Evolutionary conservation across 805 yeast species (phyloP).

Genomic region (Ogataea salicorniae): DNA sequence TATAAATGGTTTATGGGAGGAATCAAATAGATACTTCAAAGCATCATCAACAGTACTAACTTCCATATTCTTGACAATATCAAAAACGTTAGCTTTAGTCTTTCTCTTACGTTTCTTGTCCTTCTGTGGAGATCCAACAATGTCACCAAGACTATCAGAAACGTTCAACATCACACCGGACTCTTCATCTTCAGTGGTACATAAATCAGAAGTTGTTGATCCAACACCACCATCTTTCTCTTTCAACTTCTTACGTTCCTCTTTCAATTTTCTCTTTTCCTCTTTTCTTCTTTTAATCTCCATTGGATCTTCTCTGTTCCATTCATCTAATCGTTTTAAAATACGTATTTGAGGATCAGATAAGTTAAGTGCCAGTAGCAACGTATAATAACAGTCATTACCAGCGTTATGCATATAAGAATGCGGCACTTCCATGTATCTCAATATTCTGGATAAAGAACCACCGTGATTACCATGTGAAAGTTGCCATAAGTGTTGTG

Average conservation of each 20-base stretch:
- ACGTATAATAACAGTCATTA: conserved; percentile 63
- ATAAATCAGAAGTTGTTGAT: background rate
- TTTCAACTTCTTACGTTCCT: background rate
- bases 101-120: background rate
- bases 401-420: conserved; percentile 65
- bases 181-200: background rate
- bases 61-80: conserved; percentile 3
- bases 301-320: conserved; percentile 3
- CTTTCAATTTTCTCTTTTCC: background rate
- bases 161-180: background rate
- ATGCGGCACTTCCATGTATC: conserved; percentile 48
- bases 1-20: conserved; percentile 3
- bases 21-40: conserved; percentile 2
- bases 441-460: conserved; percentile 41
- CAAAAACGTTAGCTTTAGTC: conserved; percentile 1
- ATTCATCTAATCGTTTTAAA: conserved; percentile 12
- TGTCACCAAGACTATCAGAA: background rate
- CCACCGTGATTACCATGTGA: conserved; percentile 39
- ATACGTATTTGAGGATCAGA: conserved; percentile 42
- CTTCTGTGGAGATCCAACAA: background rate
- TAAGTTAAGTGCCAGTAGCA: conserved; percentile 43
- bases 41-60: background rate
- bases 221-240: background rate
- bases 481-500: conserved; percentile 38
- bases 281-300: background rate